Percentiles rank a stretch among this genome's conserved stretches.
phyloP scores from a whole-genome alignment of 1,139 yeast species.

The Blastobotrys elegans region DNA sequence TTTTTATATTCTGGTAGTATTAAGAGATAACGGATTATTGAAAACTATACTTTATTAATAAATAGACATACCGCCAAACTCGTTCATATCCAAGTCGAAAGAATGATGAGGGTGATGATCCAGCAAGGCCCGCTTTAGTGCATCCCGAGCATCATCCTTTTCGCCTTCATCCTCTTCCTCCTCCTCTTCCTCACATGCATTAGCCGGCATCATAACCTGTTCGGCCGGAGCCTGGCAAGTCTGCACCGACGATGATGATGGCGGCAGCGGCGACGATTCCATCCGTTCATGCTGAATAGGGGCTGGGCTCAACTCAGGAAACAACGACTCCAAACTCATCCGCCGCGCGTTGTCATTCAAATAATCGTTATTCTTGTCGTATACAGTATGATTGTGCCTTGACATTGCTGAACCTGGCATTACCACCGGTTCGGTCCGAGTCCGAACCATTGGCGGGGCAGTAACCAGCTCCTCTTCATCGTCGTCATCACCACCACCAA shows the following conservation, averaged over 20 bases:
- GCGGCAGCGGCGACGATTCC: background rate
- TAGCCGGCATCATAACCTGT: background rate
- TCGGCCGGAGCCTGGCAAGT: too few species aligned
- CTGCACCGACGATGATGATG: slow-evolving; percentile 3
- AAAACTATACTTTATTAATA: too few species aligned
- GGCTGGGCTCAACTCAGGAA: slow-evolving; percentile 20
- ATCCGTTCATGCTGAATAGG: background rate
- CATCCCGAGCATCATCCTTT: slow-evolving; percentile 17
- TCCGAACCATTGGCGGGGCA: slow-evolving; percentile 9
- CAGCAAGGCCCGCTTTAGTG: slow-evolving; percentile 17
- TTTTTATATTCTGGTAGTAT: too few species aligned
- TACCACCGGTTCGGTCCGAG: slow-evolving; percentile 8
- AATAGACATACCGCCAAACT: too few species aligned
- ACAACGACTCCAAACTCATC: slow-evolving; percentile 21
- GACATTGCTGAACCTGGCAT: background rate
- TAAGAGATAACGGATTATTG: too few species aligned
- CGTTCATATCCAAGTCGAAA: too few species aligned
- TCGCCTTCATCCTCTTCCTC: slow-evolving; percentile 9
- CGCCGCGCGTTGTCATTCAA: slow-evolving; percentile 18
- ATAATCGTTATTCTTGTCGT: slow-evolving; percentile 17
- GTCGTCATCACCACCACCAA: background rate
- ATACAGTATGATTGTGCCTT: slow-evolving; percentile 12
- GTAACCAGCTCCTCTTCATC: background rate
- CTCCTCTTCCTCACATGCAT: background rate
- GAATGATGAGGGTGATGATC: too few species aligned